Base-by-base conservation (phyloP, 441 rosid species). In the Pelargonium citronellum region DNA sequence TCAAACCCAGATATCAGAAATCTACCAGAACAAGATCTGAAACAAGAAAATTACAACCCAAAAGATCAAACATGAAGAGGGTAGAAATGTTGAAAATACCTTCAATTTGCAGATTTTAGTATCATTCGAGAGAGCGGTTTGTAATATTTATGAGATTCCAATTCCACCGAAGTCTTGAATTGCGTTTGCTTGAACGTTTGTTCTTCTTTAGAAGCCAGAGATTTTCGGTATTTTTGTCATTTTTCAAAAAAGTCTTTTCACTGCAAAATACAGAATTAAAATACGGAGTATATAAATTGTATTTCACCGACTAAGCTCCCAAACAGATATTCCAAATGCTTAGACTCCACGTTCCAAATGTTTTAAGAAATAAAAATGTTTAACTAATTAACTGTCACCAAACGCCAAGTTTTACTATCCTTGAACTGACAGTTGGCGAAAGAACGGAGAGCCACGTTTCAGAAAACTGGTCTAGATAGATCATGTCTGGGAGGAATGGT, bases 201-300 rank as follows among this genome's bases (percentile, higher is more conserved):
- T 58, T 58, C 64, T 58, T 58, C 64, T 58, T 11, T 58, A 58
- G 24, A 6, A 17, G 64, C 64, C 64, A 58, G 64, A 10, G 13
- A 19, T 58, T 17, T 7, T 58, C 57, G 57, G 17, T 49, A 49
- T 12, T 12, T 49, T 49, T 49, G 57, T 49, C 57, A 13, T 49
- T 49, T 49, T n/a, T 49, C 57, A n/a, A 4, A 13, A 49, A 11
- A n/a, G 57, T 13, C 57, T 49, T 58, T 58, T 4, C 17, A 17
- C 16, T 22, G 64, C 5, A 58, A 58, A 17, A 58, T 58, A 19
- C 7, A 58, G 16, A 5, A 9, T 67, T 55, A 11, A 47, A 27
- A 1, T 27, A 27, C 30, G 30, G 30, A 27, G 30, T 27, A 27
- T 27, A 47, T 47, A 11, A 47, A 49, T 49, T 27, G 30, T 44